phyloP scores from a whole-genome alignment of 306 rosid species.

The Quercus cerris region DNA sequence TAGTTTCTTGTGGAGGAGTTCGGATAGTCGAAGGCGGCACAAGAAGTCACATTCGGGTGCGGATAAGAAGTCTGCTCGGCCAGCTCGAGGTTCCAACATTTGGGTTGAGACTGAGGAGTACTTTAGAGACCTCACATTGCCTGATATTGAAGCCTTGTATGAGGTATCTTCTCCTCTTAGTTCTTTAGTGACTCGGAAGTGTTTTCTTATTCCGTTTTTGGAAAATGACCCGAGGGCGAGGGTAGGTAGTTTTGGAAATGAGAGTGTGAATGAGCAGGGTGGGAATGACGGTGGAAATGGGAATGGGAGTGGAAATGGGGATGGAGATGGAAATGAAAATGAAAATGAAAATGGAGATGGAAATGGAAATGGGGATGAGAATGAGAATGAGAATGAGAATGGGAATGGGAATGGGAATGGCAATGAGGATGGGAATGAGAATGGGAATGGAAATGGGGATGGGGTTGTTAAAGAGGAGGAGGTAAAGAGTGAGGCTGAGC shows the following conservation, averaged over 20 bases:
- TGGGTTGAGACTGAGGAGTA: conserved; percentile 81
- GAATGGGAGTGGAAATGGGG: not conserved
- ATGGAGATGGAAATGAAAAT: not conserved
- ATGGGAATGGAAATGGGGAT: not conserved
- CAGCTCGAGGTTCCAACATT: conserved; percentile 38
- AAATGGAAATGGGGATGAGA: not conserved
- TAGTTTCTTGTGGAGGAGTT: conserved; percentile 49
- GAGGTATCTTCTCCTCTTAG: conserved; percentile 44
- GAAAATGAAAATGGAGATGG: not conserved
- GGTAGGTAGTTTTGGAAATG: conserved; percentile 18
- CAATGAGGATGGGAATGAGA: not conserved
- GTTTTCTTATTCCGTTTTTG: conserved; percentile 45
- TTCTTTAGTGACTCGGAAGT: conserved; percentile 39
- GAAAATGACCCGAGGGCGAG: conserved; percentile 31
- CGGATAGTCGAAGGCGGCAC: conserved; percentile 65
- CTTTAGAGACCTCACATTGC: conserved; percentile 65
- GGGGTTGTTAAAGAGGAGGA: conserved; percentile 21
- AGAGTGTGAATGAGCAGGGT: not conserved
- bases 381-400: not conserved
- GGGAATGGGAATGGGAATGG: not conserved
- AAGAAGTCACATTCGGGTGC: conserved; percentile 71
- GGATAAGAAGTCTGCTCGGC: conserved; percentile 67
- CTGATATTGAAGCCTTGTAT: conserved; percentile 58
- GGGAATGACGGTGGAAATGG: conserved; percentile 5
- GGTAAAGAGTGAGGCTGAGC: conserved; percentile 23